phyloP scores from a whole-genome alignment of 495 filamentous ascomycete genomes.

The Viridothelium virens region DNA sequence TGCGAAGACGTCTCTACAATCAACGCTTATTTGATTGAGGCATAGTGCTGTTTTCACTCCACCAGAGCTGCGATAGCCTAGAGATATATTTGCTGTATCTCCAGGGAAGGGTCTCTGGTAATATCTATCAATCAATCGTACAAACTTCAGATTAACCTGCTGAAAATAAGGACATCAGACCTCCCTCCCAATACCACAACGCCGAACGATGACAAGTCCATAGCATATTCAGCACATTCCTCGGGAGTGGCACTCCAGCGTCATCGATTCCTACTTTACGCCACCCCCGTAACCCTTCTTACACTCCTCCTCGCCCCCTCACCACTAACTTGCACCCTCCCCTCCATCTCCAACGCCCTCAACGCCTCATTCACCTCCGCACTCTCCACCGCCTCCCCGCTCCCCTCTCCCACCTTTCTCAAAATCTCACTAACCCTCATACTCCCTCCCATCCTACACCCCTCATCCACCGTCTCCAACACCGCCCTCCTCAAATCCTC shows the following conservation, averaged over 20 bases:
- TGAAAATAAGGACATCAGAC: background rate
- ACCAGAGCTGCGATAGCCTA: too few relatives aligned
- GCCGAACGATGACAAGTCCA: background rate
- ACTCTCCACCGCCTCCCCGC: constrained; percentile 62
- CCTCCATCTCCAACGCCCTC: constrained; percentile 74
- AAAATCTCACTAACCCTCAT: constrained; percentile 74
- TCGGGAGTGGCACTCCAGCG: too few relatives aligned
- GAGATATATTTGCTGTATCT: background rate
- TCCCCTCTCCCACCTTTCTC: constrained; percentile 63
- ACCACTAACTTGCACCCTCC: constrained; percentile 68
- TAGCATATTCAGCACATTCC: background rate
- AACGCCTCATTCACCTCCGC: constrained; percentile 76
- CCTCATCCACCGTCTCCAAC: constrained; percentile 64
- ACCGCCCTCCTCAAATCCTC: constrained; percentile 79
- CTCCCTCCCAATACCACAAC: background rate
- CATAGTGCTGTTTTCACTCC: too few relatives aligned
- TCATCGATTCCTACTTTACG: constrained; percentile 21
- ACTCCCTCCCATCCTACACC: constrained; percentile 49
- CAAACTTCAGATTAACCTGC: background rate
- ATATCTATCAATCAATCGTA: background rate
- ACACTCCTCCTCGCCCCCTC: constrained; percentile 79
- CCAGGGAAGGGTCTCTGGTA: background rate
- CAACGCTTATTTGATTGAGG: too few relatives aligned
- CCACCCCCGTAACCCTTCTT: constrained; percentile 59
- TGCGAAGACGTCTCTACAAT: too few relatives aligned